Base-by-base conservation (phyloP, 768 basidiomycete genomes). In the Naganishia kalamii region DNA sequence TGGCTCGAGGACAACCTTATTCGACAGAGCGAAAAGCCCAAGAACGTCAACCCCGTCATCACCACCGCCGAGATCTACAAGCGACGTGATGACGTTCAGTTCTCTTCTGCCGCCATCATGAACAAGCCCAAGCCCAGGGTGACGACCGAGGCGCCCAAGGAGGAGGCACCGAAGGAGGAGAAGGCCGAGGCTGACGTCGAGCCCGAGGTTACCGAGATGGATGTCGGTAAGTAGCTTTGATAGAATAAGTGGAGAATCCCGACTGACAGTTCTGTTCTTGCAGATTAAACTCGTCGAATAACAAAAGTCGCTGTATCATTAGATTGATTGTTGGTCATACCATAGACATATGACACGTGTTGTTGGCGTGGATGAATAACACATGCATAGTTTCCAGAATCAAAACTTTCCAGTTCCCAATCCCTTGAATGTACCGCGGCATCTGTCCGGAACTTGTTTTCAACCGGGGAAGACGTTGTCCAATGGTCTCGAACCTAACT, bases 1-100 rank as follows among this genome's bases (percentile, higher is more conserved):
- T 98, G 94, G 96, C 84, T 99, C 63, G 90, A 96, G 74, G 93
- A 99, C 82, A 85, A 89, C 83, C 85, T 85, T 65, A 87, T 85
- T 66, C 82, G 87, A 71, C 96, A 98, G 83, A 82, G 84, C 8
- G 94, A 98, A 83, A 82, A 87, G 62, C 80, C 88, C 77, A 94
- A 96, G 86, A 88, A 89, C 76, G 85, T 87, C 62, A 87, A 93
- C 75, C 88, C 92, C 27, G 84, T 90, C 66, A 79, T 98, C 78
- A 91, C 83, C 65, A 83, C 82, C 52, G 86, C 82, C 65, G 92
- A 98, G 78, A 88, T 96, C 69, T 76, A 81, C 79, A 92, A 93
- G 88, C 90, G 88, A 84, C 82, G 86, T 72, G 94, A 99, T 68
- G 96, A 98, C 78, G 79, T 93, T 66, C 85, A 90, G 68, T 96